Percentiles rank a stretch among this genome's conserved stretches.
These are phyloP conservation scores for Cornus florida DNA, from an alignment of 148 eudicot genomes.

Conservation along the genomic window DNA sequence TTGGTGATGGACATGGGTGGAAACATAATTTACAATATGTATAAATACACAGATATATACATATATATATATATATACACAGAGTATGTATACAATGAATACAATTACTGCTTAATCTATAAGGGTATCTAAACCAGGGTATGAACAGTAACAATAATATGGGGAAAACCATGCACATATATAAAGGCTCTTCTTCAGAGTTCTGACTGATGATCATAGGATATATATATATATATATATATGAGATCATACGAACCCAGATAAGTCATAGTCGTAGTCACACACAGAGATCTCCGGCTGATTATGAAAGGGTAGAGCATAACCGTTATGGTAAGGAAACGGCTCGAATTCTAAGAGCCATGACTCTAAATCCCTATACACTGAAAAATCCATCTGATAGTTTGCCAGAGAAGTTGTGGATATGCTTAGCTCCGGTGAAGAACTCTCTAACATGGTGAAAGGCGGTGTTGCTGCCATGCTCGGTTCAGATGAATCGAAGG, in stretches of 20 bases:
- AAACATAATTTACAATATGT: no score
- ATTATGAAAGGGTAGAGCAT: neutral
- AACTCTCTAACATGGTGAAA: neutral
- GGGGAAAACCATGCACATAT: neutral
- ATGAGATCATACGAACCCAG: constrained; percentile 6
- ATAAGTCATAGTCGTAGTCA: constrained; percentile 20
- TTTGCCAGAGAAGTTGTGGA: neutral
- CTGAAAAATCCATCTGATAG: neutral
- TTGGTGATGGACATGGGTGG: no score
- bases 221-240: no score
- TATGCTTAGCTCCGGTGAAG: neutral
- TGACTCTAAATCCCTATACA: constrained; percentile 14
- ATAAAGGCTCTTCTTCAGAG: neutral
- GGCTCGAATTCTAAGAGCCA: constrained; percentile 29
- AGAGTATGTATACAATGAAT: no score
- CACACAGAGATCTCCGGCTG: neutral
- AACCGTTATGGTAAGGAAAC: neutral
- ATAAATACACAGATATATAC: no score
- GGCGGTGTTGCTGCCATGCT: neutral
- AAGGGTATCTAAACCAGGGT: no score
- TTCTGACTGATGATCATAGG: neutral
- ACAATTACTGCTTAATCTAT: no score
- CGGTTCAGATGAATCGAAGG: constrained; percentile 16
- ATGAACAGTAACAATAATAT: no score
- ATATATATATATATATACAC: no score